Evolutionary conservation across 2,329 filamentous ascomycete genomes (phyloP).

Genomic region (Alternaria metachromatica): DNA sequence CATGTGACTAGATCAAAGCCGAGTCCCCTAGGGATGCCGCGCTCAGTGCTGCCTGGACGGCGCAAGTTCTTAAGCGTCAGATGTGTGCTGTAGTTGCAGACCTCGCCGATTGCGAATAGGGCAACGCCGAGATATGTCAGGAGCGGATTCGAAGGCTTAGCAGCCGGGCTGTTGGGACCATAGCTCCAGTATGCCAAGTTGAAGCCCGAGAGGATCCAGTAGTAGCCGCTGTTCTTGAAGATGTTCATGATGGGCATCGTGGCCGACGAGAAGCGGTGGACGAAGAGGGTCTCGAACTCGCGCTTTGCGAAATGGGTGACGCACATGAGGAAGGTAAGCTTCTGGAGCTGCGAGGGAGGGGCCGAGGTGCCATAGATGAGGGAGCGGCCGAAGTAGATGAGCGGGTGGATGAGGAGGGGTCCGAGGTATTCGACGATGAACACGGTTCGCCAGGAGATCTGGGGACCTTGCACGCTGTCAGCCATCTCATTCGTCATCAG

Average conservation of each 20-base stretch:
- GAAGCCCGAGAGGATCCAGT: constrained; percentile 85
- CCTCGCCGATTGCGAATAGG: constrained; percentile 78
- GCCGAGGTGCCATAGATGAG: constrained; percentile 69
- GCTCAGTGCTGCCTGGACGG: constrained; percentile 76
- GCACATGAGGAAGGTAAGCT: constrained; percentile 75
- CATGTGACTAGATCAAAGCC: constrained; percentile 89
- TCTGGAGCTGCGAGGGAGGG: constrained; percentile 70
- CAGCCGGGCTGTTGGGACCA: constrained; percentile 72
- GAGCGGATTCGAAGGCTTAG: constrained; percentile 57
- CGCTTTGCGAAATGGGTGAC: constrained; percentile 90
- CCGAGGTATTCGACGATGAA: constrained; percentile 96
- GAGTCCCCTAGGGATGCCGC: constrained; percentile 85
- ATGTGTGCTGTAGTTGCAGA: constrained; percentile 82
- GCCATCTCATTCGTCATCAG: background rate
- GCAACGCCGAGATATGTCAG: constrained; percentile 67
- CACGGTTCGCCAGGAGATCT: constrained; percentile 91
- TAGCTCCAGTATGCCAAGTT: constrained; percentile 88
- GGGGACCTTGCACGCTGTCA: constrained; percentile 66
- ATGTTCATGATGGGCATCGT: constrained; percentile 94
- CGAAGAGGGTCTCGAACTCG: constrained; percentile 90
- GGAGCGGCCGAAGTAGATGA: constrained; percentile 73
- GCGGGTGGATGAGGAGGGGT: constrained; percentile 83
- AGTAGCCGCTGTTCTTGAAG: constrained; percentile 93
- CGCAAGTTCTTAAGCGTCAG: constrained; percentile 78
- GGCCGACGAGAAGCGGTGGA: constrained; percentile 92